These are phyloP conservation scores for Scleroderma bovista DNA, from an alignment of 768 basidiomycete species.

Conservation along the genomic window DNA sequence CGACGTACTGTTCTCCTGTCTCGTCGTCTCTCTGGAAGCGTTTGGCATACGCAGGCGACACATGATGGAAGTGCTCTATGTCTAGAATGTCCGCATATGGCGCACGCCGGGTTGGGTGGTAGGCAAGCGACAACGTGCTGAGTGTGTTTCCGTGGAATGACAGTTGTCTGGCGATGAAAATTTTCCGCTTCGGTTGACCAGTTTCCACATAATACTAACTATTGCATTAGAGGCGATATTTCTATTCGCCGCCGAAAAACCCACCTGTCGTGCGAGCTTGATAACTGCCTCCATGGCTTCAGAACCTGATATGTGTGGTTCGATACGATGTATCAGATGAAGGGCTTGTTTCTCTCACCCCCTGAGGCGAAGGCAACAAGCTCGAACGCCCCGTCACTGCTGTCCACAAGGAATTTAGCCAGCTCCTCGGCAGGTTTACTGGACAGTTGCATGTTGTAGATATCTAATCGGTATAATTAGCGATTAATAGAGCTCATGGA, in stretches of 20 bases:
- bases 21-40: slow-evolving; percentile 70
- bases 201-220: slow-evolving; percentile 65
- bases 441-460: slow-evolving; percentile 82
- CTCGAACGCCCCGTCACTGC: slow-evolving; percentile 69
- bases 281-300: slow-evolving; percentile 88
- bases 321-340: not conserved
- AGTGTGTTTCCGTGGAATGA: slow-evolving; percentile 87
- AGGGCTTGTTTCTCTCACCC: slow-evolving; percentile 37
- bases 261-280: slow-evolving; percentile 74
- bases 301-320: slow-evolving; percentile 46
- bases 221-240: slow-evolving; percentile 8
- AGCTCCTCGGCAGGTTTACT: slow-evolving; percentile 79
- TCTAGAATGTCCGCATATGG: slow-evolving; percentile 67
- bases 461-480: slow-evolving; percentile 44
- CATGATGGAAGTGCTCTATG: slow-evolving; percentile 68
- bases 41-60: slow-evolving; percentile 81
- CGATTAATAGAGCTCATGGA: not conserved
- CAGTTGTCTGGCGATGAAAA: slow-evolving; percentile 73
- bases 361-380: slow-evolving; percentile 69
- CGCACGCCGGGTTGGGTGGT: slow-evolving; percentile 60
- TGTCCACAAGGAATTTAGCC: slow-evolving; percentile 58
- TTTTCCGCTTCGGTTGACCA: slow-evolving; percentile 61
- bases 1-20: slow-evolving; percentile 74
- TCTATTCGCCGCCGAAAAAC: slow-evolving; percentile 4
- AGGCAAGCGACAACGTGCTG: slow-evolving; percentile 59